Percentiles rank a stretch among this genome's conserved stretches.
Evolutionary conservation across 495 filamentous ascomycete genomes (phyloP).

Genomic region (Symbiotaphrina buchneri): DNA sequence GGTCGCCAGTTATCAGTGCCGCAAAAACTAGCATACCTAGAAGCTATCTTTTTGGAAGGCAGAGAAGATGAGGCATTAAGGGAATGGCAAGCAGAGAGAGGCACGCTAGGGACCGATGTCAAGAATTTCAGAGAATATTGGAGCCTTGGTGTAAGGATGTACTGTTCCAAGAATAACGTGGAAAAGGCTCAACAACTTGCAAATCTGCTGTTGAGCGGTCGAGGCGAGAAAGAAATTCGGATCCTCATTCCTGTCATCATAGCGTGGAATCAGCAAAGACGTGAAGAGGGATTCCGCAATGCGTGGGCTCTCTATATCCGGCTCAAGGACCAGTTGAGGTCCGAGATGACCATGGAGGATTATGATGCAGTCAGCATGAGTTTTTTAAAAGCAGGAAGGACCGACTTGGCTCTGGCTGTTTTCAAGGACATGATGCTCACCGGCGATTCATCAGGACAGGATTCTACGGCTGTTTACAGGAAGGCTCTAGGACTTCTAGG

Average conservation of each 20-base stretch:
- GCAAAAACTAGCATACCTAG: conserved; percentile 40
- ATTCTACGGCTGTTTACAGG: conserved; percentile 24
- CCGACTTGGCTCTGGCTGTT: conserved; percentile 41
- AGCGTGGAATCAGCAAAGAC: conserved; percentile 18
- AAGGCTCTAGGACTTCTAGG: conserved; percentile 19
- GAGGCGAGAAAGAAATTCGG: conserved; percentile 23
- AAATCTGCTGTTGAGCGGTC: conserved; percentile 26
- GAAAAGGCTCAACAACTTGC: conserved; percentile 41
- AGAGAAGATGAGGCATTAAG: conserved; percentile 34
- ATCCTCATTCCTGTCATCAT: conserved; percentile 45
- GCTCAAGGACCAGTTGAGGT: conserved; percentile 31
- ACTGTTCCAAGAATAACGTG: conserved; percentile 30
- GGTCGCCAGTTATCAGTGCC: conserved; percentile 25
- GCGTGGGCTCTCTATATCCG: conserved; percentile 47
- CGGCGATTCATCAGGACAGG: conserved; percentile 22
- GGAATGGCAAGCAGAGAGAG: conserved; percentile 36
- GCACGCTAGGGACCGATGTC: conserved; percentile 25
- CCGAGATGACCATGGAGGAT: conserved; percentile 45
- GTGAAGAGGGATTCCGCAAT: conserved; percentile 14
- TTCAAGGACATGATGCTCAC: conserved; percentile 77
- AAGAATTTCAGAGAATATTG: conserved; percentile 32
- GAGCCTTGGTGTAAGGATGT: conserved; percentile 47
- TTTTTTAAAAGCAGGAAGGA: conserved; percentile 32
- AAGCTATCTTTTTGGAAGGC: conserved; percentile 36
- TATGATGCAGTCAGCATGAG: conserved; percentile 44